Evolutionary conservation across 2,329 filamentous ascomycete species (phyloP), one percentile per base, ranked within the genome.

Genomic region (Fusarium aywerte): DNA sequence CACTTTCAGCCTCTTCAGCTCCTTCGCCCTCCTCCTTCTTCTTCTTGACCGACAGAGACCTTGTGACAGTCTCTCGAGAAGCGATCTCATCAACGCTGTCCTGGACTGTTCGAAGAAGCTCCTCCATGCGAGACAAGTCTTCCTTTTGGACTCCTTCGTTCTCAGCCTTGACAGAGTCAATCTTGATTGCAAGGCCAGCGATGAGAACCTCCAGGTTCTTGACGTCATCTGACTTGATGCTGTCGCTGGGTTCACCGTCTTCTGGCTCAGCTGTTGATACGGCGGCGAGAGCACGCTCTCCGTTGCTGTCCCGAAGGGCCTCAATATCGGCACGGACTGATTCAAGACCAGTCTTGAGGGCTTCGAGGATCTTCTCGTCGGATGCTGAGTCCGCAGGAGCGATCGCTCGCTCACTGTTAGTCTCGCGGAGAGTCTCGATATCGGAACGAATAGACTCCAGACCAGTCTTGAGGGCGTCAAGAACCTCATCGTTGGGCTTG

Each of bases 161-260:
- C 12, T 75, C 77, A 1, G 79, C 74, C 36, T 78, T 76, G 55
- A 81, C 76, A 8, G 74, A 71, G 68, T 97, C 93, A 25, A 97
- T 87, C 81, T 97, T 97, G 77, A 89, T 88, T 32, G 92, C 87
- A 11, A 98, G 85, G 73, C 97, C 90, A 1, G 89, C 89, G 69
- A 98, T 90, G 59, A 97, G 84, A 31, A 90, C 82, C 76, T 97
- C 96, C 35, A 98, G 87, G 60, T 92, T 92, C 77, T 95, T 93
- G 67, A 97, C 89, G 67, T 96, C 92, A 48, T 90, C 87, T 16
- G 87, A 85, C 75, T 86, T 88, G 45, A 90, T 80, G 47, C 82
- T 79, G 39, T 89, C 86, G 1, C 80, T 76, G 0, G 84, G 76
- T 32, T 76, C 64, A 7, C 74, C 62, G 16, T 75, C 76, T 3